Evolutionary conservation across 2,329 filamentous ascomycete genomes (phyloP).

Genomic region (Sporothrix inflata): DNA sequence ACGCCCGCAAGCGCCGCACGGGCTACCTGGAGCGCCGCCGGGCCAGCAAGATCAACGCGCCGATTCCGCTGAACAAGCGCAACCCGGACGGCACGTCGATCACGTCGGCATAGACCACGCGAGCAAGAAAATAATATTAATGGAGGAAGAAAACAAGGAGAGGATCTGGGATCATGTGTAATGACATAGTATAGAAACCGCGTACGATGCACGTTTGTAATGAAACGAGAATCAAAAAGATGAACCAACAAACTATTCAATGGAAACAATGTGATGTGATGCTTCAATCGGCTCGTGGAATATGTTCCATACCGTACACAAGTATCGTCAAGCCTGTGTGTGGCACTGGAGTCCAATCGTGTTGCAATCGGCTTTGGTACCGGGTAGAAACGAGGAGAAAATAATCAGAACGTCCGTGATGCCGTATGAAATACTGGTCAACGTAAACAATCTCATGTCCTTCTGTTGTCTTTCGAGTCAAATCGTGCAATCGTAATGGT

Average conservation of each 20-base stretch:
- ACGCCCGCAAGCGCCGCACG: slow-evolving; percentile 24
- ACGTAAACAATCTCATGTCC: too few species aligned
- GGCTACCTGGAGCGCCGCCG: slow-evolving; percentile 30
- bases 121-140: background rate
- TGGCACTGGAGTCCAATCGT: too few species aligned
- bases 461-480: too few species aligned
- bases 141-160: background rate
- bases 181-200: background rate
- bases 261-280: too few species aligned
- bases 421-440: too few species aligned
- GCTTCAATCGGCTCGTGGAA: too few species aligned
- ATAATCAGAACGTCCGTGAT: too few species aligned
- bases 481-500: too few species aligned
- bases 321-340: too few species aligned
- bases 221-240: background rate
- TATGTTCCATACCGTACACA: too few species aligned
- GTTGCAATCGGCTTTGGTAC: too few species aligned
- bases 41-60: slow-evolving; percentile 24
- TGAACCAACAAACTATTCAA: background rate
- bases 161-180: slow-evolving; percentile 4
- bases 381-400: too few species aligned
- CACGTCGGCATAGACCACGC: slow-evolving; percentile 13
- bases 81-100: slow-evolving; percentile 26
- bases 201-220: slow-evolving; percentile 2
- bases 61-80: slow-evolving; percentile 32